These are phyloP conservation scores for Acanthamoeba royreba DNA, from an alignment of 208 protist species.

Conservation along the genomic window DNA sequence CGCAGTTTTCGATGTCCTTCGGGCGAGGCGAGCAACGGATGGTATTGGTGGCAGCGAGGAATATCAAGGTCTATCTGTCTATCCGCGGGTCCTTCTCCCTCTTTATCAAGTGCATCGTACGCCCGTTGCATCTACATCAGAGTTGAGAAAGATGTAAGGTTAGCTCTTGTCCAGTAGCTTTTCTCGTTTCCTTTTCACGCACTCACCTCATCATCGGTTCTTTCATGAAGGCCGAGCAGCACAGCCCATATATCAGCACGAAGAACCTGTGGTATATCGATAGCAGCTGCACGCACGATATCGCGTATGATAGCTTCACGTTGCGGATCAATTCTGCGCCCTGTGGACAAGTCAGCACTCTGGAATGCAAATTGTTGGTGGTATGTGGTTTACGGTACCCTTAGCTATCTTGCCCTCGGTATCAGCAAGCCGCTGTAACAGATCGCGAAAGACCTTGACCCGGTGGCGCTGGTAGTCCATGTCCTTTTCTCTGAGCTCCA, in stretches of 20 bases:
- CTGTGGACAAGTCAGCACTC: neutral
- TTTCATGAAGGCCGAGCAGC: slow-evolving; percentile 81
- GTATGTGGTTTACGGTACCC: neutral
- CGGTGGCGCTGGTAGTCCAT: slow-evolving; percentile 50
- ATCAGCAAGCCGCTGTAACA: slow-evolving; percentile 33
- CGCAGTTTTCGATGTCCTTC: slow-evolving; percentile 81
- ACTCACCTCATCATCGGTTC: neutral
- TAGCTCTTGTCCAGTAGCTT: neutral
- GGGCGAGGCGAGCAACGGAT: slow-evolving; percentile 82
- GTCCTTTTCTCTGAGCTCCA: slow-evolving; percentile 30
- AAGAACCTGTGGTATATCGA: slow-evolving; percentile 82
- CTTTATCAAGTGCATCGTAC: neutral
- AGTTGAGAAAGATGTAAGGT: slow-evolving; percentile 43
- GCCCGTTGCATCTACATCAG: neutral
- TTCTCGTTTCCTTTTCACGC: too few relatives aligned
- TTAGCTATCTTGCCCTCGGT: neutral
- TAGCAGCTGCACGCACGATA: slow-evolving; percentile 57
- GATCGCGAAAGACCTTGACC: slow-evolving; percentile 47
- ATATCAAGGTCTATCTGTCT: slow-evolving; percentile 92
- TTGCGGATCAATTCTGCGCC: neutral
- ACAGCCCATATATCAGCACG: slow-evolving; percentile 87
- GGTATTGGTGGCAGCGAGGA: slow-evolving; percentile 92
- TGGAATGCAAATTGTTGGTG: neutral
- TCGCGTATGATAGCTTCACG: slow-evolving; percentile 14
- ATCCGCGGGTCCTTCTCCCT: slow-evolving; percentile 65